Conservation (phyloP, 2,329 filamentous ascomycete genomes). For the Fusarium sp. region DNA sequence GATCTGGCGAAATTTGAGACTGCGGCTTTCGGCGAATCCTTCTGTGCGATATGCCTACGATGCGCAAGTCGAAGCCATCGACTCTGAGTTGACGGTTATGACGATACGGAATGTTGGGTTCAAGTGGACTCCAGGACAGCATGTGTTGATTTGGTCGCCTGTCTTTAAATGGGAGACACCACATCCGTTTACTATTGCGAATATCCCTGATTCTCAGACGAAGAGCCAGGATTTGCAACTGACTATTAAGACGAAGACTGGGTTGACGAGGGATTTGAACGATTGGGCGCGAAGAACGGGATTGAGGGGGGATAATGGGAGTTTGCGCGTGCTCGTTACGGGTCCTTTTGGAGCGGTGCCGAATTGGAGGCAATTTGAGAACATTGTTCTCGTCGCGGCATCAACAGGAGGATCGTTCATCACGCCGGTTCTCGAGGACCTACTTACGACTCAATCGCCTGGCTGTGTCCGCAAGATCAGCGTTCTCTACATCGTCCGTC, state of each 20-base stretch:
- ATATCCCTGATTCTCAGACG: conserved; percentile 13
- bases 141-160: conserved; percentile 46
- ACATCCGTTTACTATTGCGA: conserved; percentile 44
- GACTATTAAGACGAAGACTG: conserved; percentile 42
- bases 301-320: conserved; percentile 21
- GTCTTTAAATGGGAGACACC: conserved; percentile 42
- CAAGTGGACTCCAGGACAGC: conserved; percentile 43
- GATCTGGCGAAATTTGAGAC: conserved; percentile 42
- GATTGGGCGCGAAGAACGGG: conserved; percentile 39
- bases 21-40: conserved; percentile 29
- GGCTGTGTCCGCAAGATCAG: conserved; percentile 41
- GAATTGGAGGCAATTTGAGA: conserved; percentile 46
- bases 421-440: conserved; percentile 40
- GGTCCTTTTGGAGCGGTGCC: conserved; percentile 39
- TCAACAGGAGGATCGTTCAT: conserved; percentile 44
- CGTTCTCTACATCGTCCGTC: conserved; percentile 39
- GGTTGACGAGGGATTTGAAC: conserved; percentile 41
- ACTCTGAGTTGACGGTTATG: conserved; percentile 38
- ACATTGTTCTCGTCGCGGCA: conserved; percentile 35
- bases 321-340: conserved; percentile 36
- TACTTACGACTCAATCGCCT: conserved; percentile 34
- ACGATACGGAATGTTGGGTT: conserved; percentile 41
- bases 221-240: conserved; percentile 38
- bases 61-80: conserved; percentile 33
- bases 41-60: conserved; percentile 38